Evolutionary conservation across 495 filamentous ascomycete species (phyloP).

Genomic region (Tuber microsphaerosporum): DNA sequence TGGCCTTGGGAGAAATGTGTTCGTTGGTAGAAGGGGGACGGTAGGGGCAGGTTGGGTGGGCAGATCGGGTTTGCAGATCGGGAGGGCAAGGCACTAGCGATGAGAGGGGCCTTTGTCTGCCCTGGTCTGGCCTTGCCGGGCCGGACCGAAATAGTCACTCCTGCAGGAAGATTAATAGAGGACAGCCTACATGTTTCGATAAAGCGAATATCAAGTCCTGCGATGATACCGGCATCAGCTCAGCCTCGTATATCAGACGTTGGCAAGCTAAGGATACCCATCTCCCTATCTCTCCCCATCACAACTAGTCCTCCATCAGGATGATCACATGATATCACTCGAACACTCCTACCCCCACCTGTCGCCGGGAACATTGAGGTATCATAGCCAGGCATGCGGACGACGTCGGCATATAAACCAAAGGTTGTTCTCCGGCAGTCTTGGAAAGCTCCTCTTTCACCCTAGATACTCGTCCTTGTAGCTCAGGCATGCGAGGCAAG

Average conservation of each 20-base stretch:
- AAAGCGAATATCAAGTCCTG: not conserved
- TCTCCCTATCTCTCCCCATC: not conserved
- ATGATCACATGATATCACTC: not conserved
- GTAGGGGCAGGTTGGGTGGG: not conserved
- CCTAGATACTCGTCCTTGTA: not conserved
- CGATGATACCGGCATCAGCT: not conserved
- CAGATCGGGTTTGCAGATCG: no score
- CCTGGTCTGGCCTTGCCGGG: not conserved
- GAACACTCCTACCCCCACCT: not conserved
- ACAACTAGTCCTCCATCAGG: not conserved
- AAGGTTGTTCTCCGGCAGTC: not conserved
- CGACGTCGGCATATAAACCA: not conserved
- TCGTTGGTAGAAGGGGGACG: not conserved
- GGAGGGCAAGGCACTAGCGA: not conserved
- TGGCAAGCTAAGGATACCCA: not conserved
- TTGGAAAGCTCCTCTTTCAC: not conserved
- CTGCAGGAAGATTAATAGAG: not conserved
- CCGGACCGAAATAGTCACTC: not conserved
- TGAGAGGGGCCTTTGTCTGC: not conserved
- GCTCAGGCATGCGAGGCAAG: not conserved
- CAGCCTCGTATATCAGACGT: not conserved
- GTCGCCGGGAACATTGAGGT: not conserved
- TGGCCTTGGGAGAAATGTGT: not conserved
- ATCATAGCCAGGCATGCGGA: not conserved
- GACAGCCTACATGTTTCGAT: not conserved